These are phyloP conservation scores for Ceratocystis ficicola DNA, from an alignment of 2,329 filamentous ascomycete species.

Conservation along the genomic window DNA sequence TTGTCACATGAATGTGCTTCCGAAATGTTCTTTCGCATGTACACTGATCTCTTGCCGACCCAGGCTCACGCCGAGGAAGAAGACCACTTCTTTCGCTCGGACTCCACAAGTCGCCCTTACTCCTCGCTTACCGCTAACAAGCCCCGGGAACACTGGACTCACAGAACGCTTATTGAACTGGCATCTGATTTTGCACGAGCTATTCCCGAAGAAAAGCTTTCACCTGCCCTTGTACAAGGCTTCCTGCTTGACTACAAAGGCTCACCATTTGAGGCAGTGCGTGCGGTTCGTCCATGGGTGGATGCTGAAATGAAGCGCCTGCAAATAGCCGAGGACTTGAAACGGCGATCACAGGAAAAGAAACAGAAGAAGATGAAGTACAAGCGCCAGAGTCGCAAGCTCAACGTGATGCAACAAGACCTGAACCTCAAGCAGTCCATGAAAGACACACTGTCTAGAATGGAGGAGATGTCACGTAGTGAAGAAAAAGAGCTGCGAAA, in stretches of 20 bases:
- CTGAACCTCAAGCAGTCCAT: slow-evolving; percentile 18
- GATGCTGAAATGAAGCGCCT: slow-evolving; percentile 13
- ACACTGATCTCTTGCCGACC: slow-evolving; percentile 26
- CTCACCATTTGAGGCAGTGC: slow-evolving; percentile 41
- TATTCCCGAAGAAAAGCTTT: slow-evolving; percentile 43
- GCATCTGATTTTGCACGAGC: slow-evolving; percentile 36
- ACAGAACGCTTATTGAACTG: slow-evolving; percentile 9
- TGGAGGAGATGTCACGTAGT: neutral
- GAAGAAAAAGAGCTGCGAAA: slow-evolving; percentile 12
- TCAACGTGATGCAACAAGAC: slow-evolving; percentile 13
- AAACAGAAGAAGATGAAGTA: neutral
- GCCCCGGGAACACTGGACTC: slow-evolving; percentile 5
- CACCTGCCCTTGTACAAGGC: slow-evolving; percentile 52
- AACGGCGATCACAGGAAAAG: slow-evolving; percentile 1
- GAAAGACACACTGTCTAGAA: slow-evolving; percentile 3
- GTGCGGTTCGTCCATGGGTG: slow-evolving; percentile 32
- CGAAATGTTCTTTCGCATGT: slow-evolving; percentile 52
- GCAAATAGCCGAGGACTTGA: slow-evolving; percentile 11
- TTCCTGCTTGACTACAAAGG: slow-evolving; percentile 53
- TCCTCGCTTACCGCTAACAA: neutral
- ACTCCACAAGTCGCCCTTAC: neutral
- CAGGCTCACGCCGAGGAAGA: neutral
- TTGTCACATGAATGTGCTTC: slow-evolving; percentile 42
- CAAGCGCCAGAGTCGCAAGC: slow-evolving; percentile 12
- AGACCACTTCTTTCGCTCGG: slow-evolving; percentile 16